Base-by-base conservation (phyloP, 768 basidiomycete genomes). In the Boletus coccyginus region DNA sequence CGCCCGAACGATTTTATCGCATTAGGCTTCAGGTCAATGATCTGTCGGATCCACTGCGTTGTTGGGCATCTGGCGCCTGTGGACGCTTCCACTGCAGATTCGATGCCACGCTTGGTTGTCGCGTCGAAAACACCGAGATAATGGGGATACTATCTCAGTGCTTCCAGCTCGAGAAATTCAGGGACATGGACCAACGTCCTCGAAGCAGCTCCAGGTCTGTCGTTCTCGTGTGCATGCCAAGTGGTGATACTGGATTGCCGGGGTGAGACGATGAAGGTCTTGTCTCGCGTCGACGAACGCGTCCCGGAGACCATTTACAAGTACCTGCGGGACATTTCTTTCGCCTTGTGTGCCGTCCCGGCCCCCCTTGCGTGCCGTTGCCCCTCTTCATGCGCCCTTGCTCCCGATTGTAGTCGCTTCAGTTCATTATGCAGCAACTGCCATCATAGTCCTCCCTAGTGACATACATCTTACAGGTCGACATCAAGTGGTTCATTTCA, bases 1-100 rank as follows among this genome's bases (percentile, higher is more conserved):
- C 27, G 27, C 27, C 27, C 27, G 27, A 27, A 27, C 5, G 27
- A 5, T 27, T 5, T 27, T 2, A 27, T 27, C 27, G 27, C 11
- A 4, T 11, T 43, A 75, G 73, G 42, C 45, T 75, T 2, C 70
- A 73, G 50, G 67, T 70, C n/a, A 72, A 75, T 53, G 65, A 21
- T 45, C 55, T 73, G 19, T 65, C 21, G 21, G 21, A 21, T 21
- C 70, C 43, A 74, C 67, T 14, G 67, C 67, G 6, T 55, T 71
- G 36, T 58, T 72, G n/a, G 65, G 65, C 53, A 50, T 74, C 21
- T 2, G 21, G 21, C 21, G 21, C 21, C 21, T 21, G 21, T 21
- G 21, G 21, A 21, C 21, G 21, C 21, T 21, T 21, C 21, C 21
- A 21, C 10, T 17, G 39, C 55, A 8, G 52, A 51, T 12, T 58